Evolutionary conservation across 1,284 basidiomycete species (phyloP).

Genomic region (Tilletiaria anomala): DNA sequence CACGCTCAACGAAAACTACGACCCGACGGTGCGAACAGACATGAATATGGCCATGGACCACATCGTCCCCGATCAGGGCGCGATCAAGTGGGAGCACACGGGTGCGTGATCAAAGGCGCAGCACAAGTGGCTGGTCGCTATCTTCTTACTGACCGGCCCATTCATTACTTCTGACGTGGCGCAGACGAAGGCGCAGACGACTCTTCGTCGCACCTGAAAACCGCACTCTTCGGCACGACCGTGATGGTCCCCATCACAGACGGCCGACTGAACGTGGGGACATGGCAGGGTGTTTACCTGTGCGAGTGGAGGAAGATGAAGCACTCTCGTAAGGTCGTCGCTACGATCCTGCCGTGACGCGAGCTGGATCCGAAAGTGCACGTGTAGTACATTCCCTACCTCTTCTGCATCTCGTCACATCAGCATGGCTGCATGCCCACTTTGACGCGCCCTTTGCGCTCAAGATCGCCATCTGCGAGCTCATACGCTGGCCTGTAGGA

Average conservation of each 20-base stretch:
- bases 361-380: no score
- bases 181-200: no score
- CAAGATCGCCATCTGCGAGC: no score
- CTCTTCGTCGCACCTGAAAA: slow-evolving; percentile 73
- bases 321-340: slow-evolving; percentile 58
- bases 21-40: slow-evolving; percentile 48
- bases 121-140: no score
- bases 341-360: slow-evolving; percentile 57
- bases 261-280: slow-evolving; percentile 65
- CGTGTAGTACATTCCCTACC: no score
- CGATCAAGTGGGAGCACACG: slow-evolving; percentile 62
- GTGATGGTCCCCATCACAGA: slow-evolving; percentile 73
- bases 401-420: no score
- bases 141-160: no score
- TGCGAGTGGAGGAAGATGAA: slow-evolving; percentile 59
- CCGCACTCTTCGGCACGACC: slow-evolving; percentile 64
- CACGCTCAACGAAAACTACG: slow-evolving; percentile 74
- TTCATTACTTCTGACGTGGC: no score
- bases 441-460: no score
- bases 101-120: no score
- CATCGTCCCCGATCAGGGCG: slow-evolving; percentile 63
- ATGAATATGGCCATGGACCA: slow-evolving; percentile 55
- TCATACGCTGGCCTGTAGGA: no score
- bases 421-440: no score
- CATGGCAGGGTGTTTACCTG: slow-evolving; percentile 65